Evolutionary conservation across 2,329 filamentous ascomycete species (phyloP), one percentile per base, ranked within the genome.

Genomic region (Neofusicoccum sp.): DNA sequence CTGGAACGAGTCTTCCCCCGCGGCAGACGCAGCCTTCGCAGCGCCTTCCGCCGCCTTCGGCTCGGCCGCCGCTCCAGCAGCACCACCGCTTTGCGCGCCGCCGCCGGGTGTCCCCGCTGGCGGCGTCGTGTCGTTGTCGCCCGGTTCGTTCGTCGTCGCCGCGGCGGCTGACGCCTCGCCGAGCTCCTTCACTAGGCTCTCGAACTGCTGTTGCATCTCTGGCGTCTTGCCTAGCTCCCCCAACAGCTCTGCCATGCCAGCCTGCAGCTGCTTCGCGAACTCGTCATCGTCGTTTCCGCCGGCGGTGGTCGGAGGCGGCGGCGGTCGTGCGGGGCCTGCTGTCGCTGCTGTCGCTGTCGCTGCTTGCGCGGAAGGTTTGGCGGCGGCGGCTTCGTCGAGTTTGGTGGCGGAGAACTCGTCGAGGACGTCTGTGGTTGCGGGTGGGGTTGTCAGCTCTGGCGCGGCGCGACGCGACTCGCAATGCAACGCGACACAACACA

Each of bases 251-350:
- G 91, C 90, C 93, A 98, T 97, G 62, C 93, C 91, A 8, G 88
- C 89, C 75, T 97, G 91, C n/a, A 98, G 80, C 74, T 96, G 89
- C 71, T 90, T 89, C 58, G 91, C 86, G 72, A 97, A 94, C 9
- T 92, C 91, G 64, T 90, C 89, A 69, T 92, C 90, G n/a, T 77
- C 71, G 41, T 73, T 64, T 14, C 67, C 62, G 83, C 84, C 71
- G 4, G 36, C 62, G 14, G 71, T 69, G 48, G 69, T 72, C 65
- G 75, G 69, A 66, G 72, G 66, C 59, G 67, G 66, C 37, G 64
- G 64, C 16, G 67, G 64, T 39, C 68, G 71, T 54, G 70, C 69
- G 11, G 77, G 75, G 59, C 72, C 74, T 43, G 76, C 74, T 43
- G 73, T 73, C 28, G 79, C 79, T 5, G 79, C 71, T 36, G 78